phyloP scores from a whole-genome alignment of 2,329 filamentous ascomycete species.

The Cytospora leucostoma region DNA sequence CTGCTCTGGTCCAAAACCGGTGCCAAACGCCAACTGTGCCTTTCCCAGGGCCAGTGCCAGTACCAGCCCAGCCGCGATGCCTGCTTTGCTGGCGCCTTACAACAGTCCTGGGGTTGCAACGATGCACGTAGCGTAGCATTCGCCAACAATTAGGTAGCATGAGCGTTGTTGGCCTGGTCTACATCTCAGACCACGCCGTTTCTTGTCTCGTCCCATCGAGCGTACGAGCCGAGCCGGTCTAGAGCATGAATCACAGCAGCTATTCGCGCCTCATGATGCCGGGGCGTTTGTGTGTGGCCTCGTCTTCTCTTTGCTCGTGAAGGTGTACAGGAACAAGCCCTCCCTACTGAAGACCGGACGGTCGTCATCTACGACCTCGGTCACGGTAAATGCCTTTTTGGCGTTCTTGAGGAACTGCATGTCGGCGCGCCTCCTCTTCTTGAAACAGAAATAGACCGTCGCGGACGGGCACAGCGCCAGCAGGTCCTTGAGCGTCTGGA shows the following conservation, averaged over 20 bases:
- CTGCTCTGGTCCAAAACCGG: neutral
- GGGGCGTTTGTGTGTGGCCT: neutral
- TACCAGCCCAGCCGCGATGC: too few relatives aligned
- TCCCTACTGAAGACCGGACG: constrained; percentile 58
- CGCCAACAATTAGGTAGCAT: neutral
- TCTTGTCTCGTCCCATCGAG: neutral
- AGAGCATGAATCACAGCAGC: neutral
- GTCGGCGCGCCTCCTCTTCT: constrained; percentile 82
- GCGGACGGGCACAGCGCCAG: constrained; percentile 69
- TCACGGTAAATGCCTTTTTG: constrained; percentile 65
- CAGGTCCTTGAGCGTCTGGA: constrained; percentile 74
- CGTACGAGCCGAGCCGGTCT: neutral
- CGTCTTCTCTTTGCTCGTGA: constrained; percentile 43
- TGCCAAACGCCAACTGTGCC: neutral
- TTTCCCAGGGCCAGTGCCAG: neutral
- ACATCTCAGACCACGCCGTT: neutral
- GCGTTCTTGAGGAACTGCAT: constrained; percentile 73
- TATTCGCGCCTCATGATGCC: neutral
- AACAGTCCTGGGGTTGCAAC: neutral
- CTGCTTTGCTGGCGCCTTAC: neutral
- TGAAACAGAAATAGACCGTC: constrained; percentile 84
- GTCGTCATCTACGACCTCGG: constrained; percentile 64
- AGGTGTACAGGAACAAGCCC: constrained; percentile 62
- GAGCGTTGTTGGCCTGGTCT: neutral
- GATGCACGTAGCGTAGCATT: neutral